Conservation (phyloP, 2,329 filamentous ascomycete species). For the Fusarium anguioides region DNA sequence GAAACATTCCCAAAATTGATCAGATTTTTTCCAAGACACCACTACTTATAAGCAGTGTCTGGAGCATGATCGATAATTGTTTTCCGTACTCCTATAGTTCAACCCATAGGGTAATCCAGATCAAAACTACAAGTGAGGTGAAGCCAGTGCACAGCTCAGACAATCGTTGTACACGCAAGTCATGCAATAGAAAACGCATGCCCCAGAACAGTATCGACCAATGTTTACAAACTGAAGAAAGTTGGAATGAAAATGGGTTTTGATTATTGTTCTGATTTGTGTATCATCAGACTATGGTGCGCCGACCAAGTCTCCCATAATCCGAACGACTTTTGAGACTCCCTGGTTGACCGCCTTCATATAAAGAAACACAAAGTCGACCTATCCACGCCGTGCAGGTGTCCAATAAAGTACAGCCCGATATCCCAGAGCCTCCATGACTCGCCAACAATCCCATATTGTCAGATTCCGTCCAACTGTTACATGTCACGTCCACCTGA, state of each 20-base stretch:
- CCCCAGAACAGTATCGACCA: not conserved
- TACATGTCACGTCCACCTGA: slow-evolving; percentile 12
- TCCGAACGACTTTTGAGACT: slow-evolving; percentile 34
- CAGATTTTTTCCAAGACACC: no score
- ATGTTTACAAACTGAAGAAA: not conserved
- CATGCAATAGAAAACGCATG: no score
- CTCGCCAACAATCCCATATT: slow-evolving; percentile 24
- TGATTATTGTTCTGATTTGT: slow-evolving; percentile 24
- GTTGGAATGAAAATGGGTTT: not conserved
- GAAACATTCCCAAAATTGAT: no score
- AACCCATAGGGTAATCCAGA: no score
- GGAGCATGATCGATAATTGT: no score
- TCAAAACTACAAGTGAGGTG: no score
- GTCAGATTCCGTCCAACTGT: slow-evolving; percentile 10
- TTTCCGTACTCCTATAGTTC: no score
- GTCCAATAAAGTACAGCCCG: slow-evolving; percentile 35
- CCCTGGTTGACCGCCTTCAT: slow-evolving; percentile 14
- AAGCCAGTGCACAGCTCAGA: no score
- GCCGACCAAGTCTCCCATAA: slow-evolving; percentile 24
- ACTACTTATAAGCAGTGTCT: no score
- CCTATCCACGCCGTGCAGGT: slow-evolving; percentile 32
- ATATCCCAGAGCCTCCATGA: slow-evolving; percentile 14
- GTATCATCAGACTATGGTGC: slow-evolving; percentile 25
- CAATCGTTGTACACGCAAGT: no score
- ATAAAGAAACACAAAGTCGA: slow-evolving; percentile 19